Evolutionary conservation across 306 rosid species (phyloP), one percentile per base, ranked within the genome.

Genomic region (Cicer bijugum): DNA sequence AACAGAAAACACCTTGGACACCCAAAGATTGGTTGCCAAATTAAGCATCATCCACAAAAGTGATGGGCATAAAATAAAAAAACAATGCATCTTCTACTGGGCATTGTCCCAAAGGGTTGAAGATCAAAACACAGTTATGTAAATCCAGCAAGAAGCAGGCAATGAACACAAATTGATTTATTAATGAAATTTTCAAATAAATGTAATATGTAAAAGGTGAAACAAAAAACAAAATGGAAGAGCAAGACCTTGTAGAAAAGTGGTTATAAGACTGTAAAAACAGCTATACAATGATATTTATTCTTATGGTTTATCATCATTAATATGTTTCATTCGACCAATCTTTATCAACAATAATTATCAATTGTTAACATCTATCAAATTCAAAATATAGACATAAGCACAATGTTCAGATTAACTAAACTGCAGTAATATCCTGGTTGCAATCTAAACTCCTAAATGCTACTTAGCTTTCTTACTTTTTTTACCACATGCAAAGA

Each of bases 101-200:
- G 66, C 2, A 64, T 33, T 43, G 23, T 51, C 63, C 23, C 16
- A 11, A 64, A 48, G 14, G 50, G 15, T 46, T 66, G 40, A 66
- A 48, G 17, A 64, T 53, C 58, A 17, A 64, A 39, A 37, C 44
- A 61, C 40, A 66, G 64, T 68, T 65, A 64, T 37, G 10, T 43
- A 48, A 81, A 39, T 40, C 75, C 51, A 47, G 55, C 64, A 72
- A 61, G 57, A 71, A 58, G 57, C 57, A 56, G 47, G 52, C 46
- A 12, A 51, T 12, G 69, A 71, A 43, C 43, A 48, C 42, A 43
- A 63, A 44, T 53, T 15, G 51, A 35, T 37, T 12, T 7, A 51
- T 37, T 51, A 42, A 40, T 16, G 46, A 71, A 70, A 51, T 39
- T 51, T 51, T n/a, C 11, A 12, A 67, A 76, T 16, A 47, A 11